phyloP scores from a whole-genome alignment of 1,139 yeast genomes.

The Scheffersomyces segobiensis region DNA sequence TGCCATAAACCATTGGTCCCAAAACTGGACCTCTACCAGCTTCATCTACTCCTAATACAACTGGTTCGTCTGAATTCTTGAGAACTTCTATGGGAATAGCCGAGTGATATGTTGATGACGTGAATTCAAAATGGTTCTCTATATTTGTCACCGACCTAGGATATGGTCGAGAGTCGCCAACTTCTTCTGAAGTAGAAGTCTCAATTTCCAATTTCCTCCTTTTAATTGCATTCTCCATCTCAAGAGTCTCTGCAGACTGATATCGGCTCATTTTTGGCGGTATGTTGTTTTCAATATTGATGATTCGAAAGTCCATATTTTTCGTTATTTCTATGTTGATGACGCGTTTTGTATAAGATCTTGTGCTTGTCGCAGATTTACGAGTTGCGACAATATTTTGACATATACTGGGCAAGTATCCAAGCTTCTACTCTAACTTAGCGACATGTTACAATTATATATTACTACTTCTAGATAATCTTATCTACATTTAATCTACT shows the following conservation, averaged over 20 bases:
- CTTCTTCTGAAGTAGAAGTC: not conserved
- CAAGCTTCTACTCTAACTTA: not conserved
- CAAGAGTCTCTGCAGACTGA: not conserved
- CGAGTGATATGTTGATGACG: constrained; percentile 38
- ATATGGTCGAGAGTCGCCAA: constrained; percentile 13
- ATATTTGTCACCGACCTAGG: constrained; percentile 35
- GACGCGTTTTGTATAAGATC: not conserved
- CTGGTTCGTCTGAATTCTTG: constrained; percentile 19
- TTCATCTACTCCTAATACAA: constrained; percentile 88
- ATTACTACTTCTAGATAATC: too few species aligned
- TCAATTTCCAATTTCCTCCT: constrained; percentile 2
- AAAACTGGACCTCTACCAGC: constrained; percentile 98
- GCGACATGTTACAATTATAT: not conserved
- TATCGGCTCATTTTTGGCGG: not conserved
- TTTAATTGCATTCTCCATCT: not conserved
- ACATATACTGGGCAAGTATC: not conserved
- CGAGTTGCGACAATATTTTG: not conserved
- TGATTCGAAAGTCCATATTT: not conserved
- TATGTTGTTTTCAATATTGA: not conserved
- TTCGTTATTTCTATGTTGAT: not conserved
- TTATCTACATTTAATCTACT: too few species aligned
- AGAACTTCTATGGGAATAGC: constrained; percentile 25
- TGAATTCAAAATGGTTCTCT: constrained; percentile 24
- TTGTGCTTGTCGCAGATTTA: not conserved
- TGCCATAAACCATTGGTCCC: constrained; percentile 96